Base-by-base conservation (phyloP, 2,329 filamentous ascomycete genomes). In the Epichloe elymi region DNA sequence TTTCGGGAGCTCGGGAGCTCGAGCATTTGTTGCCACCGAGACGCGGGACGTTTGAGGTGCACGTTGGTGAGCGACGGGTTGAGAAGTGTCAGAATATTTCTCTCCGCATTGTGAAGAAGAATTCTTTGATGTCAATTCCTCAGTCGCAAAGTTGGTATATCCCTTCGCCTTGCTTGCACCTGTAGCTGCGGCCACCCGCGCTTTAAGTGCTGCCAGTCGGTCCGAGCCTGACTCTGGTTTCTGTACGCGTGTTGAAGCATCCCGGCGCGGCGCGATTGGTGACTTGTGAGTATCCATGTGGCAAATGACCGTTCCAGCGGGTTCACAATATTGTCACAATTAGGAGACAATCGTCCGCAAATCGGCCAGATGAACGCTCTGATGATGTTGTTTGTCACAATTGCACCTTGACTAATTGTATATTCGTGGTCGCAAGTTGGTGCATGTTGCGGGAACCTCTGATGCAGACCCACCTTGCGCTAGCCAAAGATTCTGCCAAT, bases 161-260 rank as follows among this genome's bases (percentile, higher is more conserved):
- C 86, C 85, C 56, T 74, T 78, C 10, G 73, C 70, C 57, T 74
- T 84, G 55, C 67, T 75, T 19, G 70, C 70, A 55, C 72, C 79
- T 45, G 87, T 85, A 49, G 86, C 86, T 47, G 86, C 86, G 46
- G 85, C 85, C 12, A 93, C 85, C 58, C 87, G 79, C 23, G 86
- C 86, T 66, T 85, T 90, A 63, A 94, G 76, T 42, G 85, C 83
- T 46, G 87, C 88, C 57, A 91, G 73, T 56, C 79, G 74, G 67
- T 88, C 75, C 62, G 83, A 74, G 56, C 78, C 72, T 17, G 77
- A 74, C 56, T 80, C 71, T 45, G 74, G 60, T 59, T 81, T 75
- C 61, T 78, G 73, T 35, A 82, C 67, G 54, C 77, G 71, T 23
- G 74, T 76, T 5, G 72, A 65, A 41, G 67, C 62, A 66, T 82